Evolutionary conservation across 2,329 filamentous ascomycete species (phyloP).

Genomic region (Alternaria sp.): DNA sequence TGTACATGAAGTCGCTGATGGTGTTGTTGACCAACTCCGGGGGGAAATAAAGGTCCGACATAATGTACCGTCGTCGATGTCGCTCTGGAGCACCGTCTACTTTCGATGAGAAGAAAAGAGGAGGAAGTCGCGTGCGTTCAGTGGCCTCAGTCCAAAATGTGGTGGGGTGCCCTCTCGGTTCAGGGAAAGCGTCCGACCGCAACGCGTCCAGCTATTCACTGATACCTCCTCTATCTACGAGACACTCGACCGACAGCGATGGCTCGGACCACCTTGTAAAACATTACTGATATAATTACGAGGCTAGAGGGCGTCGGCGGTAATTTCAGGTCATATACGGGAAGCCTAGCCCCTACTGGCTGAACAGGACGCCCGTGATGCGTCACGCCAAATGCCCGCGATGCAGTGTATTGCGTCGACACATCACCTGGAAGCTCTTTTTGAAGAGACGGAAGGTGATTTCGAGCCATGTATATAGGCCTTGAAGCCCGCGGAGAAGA

Average conservation of each 20-base stretch:
- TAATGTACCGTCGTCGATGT: neutral
- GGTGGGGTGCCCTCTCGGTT: neutral
- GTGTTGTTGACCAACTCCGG: too few species aligned
- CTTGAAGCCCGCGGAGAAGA: neutral
- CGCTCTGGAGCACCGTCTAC: neutral
- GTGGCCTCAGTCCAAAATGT: neutral
- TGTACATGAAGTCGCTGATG: too few species aligned
- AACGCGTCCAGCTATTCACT: neutral
- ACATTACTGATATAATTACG: neutral
- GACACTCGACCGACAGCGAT: neutral
- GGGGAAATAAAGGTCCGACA: too few species aligned
- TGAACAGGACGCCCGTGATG: neutral
- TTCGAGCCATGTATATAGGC: neutral
- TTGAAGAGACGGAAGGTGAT: neutral
- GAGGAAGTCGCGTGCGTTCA: neutral
- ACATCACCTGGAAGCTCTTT: neutral
- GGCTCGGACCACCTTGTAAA: neutral
- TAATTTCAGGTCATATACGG: neutral
- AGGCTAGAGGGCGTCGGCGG: neutral
- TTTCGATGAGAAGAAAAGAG: neutral
- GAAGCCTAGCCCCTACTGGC: neutral
- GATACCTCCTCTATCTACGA: neutral
- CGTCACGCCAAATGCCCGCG: neutral
- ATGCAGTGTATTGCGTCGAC: neutral
- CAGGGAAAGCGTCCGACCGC: neutral